phyloP scores from a whole-genome alignment of 2,329 filamentous ascomycete genomes.

The Neocatenulostroma microsporum region DNA sequence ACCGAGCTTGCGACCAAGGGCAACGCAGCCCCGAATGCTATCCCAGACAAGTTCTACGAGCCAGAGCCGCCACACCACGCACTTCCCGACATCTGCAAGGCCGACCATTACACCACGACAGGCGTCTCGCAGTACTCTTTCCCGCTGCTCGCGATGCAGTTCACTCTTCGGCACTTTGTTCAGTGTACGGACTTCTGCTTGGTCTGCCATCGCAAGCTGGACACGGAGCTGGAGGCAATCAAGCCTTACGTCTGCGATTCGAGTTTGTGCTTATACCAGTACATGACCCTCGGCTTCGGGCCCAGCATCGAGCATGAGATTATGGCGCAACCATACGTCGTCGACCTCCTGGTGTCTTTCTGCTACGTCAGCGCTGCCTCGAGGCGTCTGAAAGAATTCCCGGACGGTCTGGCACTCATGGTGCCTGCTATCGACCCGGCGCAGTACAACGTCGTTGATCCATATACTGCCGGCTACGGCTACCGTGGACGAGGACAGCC shows the following conservation, averaged over 20 bases:
- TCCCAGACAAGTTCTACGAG: slow-evolving; percentile 35
- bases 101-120: slow-evolving; percentile 38
- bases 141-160: slow-evolving; percentile 60
- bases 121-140: slow-evolving; percentile 36
- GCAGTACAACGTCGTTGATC: slow-evolving; percentile 7
- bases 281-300: slow-evolving; percentile 77
- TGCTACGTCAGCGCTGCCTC: slow-evolving; percentile 56
- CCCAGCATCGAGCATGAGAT: slow-evolving; percentile 82
- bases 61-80: slow-evolving; percentile 23
- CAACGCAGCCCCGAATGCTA: slow-evolving; percentile 14
- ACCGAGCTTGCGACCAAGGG: slow-evolving; percentile 17
- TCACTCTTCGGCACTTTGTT: slow-evolving; percentile 66
- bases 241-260: slow-evolving; percentile 70
- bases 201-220: slow-evolving; percentile 66
- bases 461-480: slow-evolving; percentile 1
- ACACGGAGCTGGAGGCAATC: slow-evolving; percentile 58
- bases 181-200: slow-evolving; percentile 82
- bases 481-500: not conserved
- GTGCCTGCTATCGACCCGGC: slow-evolving; percentile 37
- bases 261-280: slow-evolving; percentile 75
- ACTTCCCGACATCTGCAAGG: slow-evolving; percentile 40
- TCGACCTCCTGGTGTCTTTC: slow-evolving; percentile 77
- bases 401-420: slow-evolving; percentile 48
- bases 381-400: slow-evolving; percentile 45
- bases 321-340: slow-evolving; percentile 66